Evolutionary conservation across 495 filamentous ascomycete species (phyloP).

Genomic region (Lindgomyces ingoldianus): DNA sequence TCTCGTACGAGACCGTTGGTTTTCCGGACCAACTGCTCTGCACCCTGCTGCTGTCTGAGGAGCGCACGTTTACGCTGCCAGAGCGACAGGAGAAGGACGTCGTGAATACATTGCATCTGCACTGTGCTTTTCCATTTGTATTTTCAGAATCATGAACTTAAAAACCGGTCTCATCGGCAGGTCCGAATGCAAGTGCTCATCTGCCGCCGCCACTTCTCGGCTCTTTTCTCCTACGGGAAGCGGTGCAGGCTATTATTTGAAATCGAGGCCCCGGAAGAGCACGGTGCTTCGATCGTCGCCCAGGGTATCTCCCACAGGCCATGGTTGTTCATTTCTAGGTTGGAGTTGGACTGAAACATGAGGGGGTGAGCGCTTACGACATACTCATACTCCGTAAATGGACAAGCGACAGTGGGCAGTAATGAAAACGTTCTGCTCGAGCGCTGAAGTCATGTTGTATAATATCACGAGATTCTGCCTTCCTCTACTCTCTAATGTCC

Average conservation of each 20-base stretch:
- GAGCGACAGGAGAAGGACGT: no score
- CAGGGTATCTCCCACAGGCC: neutral
- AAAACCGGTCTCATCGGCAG: neutral
- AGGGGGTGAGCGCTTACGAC: neutral
- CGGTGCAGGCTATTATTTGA: neutral
- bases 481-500: neutral
- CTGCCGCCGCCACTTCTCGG: neutral
- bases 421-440: no score
- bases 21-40: neutral
- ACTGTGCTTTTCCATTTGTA: neutral
- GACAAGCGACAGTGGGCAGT: no score
- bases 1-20: neutral
- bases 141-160: neutral
- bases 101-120: no score
- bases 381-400: no score
- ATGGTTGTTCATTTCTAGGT: neutral
- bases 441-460: no score
- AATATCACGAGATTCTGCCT: constrained; percentile 16
- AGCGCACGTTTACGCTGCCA: no score
- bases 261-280: neutral
- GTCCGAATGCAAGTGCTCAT: neutral
- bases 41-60: neutral
- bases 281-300: neutral
- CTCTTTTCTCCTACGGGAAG: neutral
- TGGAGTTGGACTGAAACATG: neutral